phyloP scores from a whole-genome alignment of 257 asterid genomes.

The Rubia yunnanensis region DNA sequence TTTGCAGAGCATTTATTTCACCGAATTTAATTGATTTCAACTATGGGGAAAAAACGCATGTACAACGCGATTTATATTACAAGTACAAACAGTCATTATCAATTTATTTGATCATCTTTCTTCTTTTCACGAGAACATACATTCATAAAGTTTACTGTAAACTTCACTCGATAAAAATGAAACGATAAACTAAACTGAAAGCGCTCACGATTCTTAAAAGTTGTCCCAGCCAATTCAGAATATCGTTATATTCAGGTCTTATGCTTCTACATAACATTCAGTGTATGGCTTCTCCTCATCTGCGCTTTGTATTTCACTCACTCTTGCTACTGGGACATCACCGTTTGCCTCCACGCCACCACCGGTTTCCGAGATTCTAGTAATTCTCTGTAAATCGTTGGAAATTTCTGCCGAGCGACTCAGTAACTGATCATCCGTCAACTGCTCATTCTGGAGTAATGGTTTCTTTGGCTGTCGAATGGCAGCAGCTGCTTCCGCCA shows the following conservation, averaged over 20 bases:
- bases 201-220: not conserved
- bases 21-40: not conserved
- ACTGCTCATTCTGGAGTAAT: conserved; percentile 30
- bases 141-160: not conserved
- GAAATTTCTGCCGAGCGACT: conserved; percentile 38
- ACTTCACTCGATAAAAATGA: not conserved
- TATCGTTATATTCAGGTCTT: not conserved
- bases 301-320: conserved; percentile 37
- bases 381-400: conserved; percentile 64
- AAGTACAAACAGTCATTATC: too few relatives aligned
- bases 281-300: conserved; percentile 36
- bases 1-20: too few relatives aligned
- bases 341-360: conserved; percentile 52
- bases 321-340: conserved; percentile 24
- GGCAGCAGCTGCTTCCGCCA: conserved; percentile 93
- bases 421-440: conserved; percentile 53
- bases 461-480: conserved; percentile 87
- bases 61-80: not conserved
- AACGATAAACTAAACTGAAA: not conserved
- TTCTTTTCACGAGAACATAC: not conserved
- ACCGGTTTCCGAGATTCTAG: conserved; percentile 66
- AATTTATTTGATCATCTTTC: not conserved
- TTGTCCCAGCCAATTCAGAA: not conserved
- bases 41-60: not conserved
- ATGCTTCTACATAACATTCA: conserved; percentile 6